These are phyloP conservation scores for Capsicum chinense DNA, from an alignment of 257 asterid species.

Conservation along the genomic window DNA sequence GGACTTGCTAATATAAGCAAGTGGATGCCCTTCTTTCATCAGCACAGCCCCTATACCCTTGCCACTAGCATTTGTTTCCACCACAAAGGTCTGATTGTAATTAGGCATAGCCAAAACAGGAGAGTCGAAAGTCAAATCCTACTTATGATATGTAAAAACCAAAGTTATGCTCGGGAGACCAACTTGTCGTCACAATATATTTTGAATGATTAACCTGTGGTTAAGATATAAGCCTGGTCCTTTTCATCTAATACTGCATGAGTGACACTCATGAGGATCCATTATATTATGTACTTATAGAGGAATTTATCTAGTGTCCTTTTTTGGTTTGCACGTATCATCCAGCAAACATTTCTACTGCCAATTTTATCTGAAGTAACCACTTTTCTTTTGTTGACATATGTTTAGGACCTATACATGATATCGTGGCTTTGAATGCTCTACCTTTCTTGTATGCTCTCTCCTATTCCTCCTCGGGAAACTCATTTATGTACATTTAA, in stretches of 20 bases:
- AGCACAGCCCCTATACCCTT: too few species aligned
- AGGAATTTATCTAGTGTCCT: neutral
- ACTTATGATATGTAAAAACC: too few species aligned
- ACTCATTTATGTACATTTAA: neutral
- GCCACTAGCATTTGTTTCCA: too few species aligned
- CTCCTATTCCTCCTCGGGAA: neutral
- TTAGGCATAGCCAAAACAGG: too few species aligned
- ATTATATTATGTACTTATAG: neutral
- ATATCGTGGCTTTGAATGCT: neutral
- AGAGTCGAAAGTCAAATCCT: too few species aligned
- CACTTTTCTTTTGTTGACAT: neutral
- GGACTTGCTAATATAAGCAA: too few species aligned
- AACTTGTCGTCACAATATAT: neutral
- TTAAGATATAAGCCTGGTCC: neutral
- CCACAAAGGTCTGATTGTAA: too few species aligned
- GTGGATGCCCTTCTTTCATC: too few species aligned
- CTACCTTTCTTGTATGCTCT: neutral
- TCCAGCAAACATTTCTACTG: neutral
- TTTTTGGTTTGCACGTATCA: neutral
- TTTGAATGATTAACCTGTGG: neutral
- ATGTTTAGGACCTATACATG: neutral
- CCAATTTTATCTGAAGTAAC: neutral
- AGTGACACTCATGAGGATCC: neutral
- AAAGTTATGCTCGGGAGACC: neutral
- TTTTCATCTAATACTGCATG: neutral